Conservation (phyloP, 257 asterid species). For the Asclepias syriaca region DNA sequence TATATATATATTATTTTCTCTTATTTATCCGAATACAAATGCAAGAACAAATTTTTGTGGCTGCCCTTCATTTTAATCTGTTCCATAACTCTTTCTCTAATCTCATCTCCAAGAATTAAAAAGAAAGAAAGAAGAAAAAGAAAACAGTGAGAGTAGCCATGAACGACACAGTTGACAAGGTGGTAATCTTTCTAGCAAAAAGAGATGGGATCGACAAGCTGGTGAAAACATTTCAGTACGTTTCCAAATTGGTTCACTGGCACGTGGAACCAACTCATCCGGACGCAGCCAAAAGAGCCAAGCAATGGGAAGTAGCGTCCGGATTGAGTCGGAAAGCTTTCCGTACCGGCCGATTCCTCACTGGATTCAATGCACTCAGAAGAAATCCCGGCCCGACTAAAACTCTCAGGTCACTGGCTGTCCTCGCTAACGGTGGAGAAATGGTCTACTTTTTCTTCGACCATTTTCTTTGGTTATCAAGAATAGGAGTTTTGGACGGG, state of each 20-base stretch:
- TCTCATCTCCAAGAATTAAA: not conserved
- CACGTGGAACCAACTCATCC: constrained; percentile 47
- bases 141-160: constrained; percentile 16
- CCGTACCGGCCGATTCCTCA: constrained; percentile 74
- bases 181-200: constrained; percentile 77
- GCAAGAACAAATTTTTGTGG: constrained; percentile 6
- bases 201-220: constrained; percentile 95
- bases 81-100: not conserved
- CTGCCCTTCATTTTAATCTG: not conserved
- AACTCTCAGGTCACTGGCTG: constrained; percentile 48
- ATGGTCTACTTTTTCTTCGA: constrained; percentile 97
- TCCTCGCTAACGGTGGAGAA: constrained; percentile 76
- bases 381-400: constrained; percentile 55
- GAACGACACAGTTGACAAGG: constrained; percentile 78
- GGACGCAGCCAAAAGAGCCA: constrained; percentile 54
- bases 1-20: too few species aligned
- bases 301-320: constrained; percentile 85
- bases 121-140: not conserved
- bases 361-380: constrained; percentile 80
- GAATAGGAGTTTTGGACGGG: constrained; percentile 64
- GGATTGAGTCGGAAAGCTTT: constrained; percentile 93
- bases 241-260: constrained; percentile 76
- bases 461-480: constrained; percentile 78
- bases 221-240: constrained; percentile 86
- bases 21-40: constrained; percentile 6